Conservation (phyloP, 441 rosid genomes). For the Gossypium schwendimanii region DNA sequence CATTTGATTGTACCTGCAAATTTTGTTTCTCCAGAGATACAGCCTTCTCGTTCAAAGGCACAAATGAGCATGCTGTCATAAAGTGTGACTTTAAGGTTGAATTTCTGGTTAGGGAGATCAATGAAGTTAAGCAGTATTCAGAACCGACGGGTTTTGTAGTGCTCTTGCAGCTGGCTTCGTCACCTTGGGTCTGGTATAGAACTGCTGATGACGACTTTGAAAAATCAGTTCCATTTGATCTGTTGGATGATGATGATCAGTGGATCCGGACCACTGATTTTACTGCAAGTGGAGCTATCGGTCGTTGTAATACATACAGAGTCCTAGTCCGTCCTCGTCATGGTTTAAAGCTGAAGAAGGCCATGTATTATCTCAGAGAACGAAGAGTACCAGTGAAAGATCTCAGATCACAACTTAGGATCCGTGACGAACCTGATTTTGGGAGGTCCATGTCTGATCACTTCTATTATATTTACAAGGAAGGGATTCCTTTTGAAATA, state of each 20-base stretch:
- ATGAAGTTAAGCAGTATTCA: constrained; percentile 41
- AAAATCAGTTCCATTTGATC: constrained; percentile 43
- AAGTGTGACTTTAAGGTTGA: constrained; percentile 83
- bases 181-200: constrained; percentile 75
- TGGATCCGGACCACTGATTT: constrained; percentile 94
- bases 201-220: constrained; percentile 77
- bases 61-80: constrained; percentile 42
- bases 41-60: constrained; percentile 61
- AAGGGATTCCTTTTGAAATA: constrained; percentile 58
- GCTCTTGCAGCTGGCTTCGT: constrained; percentile 60
- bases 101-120: constrained; percentile 68
- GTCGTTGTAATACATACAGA: constrained; percentile 64
- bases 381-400: constrained; percentile 46
- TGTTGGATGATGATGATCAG: constrained; percentile 95
- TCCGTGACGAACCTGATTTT: constrained; percentile 53
- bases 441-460: constrained; percentile 45
- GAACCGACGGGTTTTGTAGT: constrained; percentile 37
- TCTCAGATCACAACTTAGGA: constrained; percentile 32
- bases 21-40: constrained; percentile 64
- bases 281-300: constrained; percentile 63
- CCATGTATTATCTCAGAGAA: constrained; percentile 43
- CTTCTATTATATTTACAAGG: constrained; percentile 47
- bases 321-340: constrained; percentile 58
- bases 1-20: constrained; percentile 70
- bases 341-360: constrained; percentile 46